phyloP scores from a whole-genome alignment of 495 filamentous ascomycete genomes.

The Pseudevernia furfuracea region DNA sequence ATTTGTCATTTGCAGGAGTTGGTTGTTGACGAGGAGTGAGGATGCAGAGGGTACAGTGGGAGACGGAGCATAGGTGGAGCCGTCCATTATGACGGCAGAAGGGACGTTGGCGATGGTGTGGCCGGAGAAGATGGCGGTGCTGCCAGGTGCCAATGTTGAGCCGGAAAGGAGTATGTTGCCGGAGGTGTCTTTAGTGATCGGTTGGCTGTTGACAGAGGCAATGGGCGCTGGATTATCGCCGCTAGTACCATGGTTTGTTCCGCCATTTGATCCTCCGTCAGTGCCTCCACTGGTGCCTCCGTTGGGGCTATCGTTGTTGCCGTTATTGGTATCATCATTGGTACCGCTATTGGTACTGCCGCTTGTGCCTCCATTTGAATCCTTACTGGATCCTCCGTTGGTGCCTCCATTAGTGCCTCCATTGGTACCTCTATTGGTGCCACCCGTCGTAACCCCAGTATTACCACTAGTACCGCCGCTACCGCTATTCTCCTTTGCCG shows the following conservation, averaged over 20 bases:
- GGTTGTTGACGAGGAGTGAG: conserved; percentile 25
- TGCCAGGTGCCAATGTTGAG: conserved; percentile 12
- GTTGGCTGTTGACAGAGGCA: conserved; percentile 12
- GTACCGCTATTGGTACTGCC: not conserved
- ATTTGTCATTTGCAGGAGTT: conserved; percentile 13
- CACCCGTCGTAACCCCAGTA: not conserved
- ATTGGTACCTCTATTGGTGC: not conserved
- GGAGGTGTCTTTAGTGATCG: conserved; percentile 10
- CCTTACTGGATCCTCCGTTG: not conserved
- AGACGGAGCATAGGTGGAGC: conserved; percentile 27
- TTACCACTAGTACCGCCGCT: not conserved
- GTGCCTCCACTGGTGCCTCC: not conserved
- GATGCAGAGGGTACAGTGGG: conserved; percentile 15
- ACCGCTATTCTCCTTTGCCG: not conserved
- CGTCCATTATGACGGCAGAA: conserved; percentile 13
- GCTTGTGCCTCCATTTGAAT: not conserved
- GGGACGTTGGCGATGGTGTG: conserved; percentile 17
- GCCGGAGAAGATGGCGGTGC: conserved; percentile 13
- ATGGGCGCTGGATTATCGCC: not conserved
- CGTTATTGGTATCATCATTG: not conserved
- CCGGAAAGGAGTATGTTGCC: conserved; percentile 12
- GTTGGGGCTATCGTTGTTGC: not conserved
- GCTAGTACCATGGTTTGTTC: not conserved
- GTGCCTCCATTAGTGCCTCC: not conserved
- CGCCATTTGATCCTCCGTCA: not conserved